These are phyloP conservation scores for Glycyrrhiza uralensis DNA, from an alignment of 306 rosid species.

Conservation along the genomic window DNA sequence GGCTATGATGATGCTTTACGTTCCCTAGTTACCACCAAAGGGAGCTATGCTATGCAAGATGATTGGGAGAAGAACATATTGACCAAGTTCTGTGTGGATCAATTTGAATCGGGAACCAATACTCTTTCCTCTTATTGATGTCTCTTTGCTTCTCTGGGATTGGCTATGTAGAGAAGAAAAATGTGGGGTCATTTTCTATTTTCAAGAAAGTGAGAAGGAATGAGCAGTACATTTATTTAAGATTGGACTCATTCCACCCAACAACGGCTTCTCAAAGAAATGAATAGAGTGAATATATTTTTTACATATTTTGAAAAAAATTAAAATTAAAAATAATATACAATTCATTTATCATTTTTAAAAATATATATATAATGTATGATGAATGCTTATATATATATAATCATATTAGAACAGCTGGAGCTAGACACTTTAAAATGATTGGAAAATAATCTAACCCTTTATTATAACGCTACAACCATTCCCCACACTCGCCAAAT, in stretches of 20 bases:
- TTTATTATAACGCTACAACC: neutral
- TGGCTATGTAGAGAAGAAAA: neutral
- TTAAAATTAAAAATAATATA: too few species aligned
- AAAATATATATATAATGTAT: too few species aligned
- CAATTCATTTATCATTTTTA: too few species aligned
- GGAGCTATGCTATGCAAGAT: neutral
- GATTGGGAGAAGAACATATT: neutral
- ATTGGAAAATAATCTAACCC: neutral
- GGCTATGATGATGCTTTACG: neutral
- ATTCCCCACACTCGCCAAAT: neutral
- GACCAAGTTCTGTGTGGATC: slow-evolving; percentile 20
- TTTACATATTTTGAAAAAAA: too few species aligned
- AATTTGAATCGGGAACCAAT: slow-evolving; percentile 2
- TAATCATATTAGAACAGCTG: neutral
- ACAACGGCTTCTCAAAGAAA: neutral
- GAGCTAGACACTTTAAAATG: neutral
- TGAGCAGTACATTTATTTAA: too few species aligned
- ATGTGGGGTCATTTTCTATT: neutral
- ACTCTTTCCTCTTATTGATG: neutral
- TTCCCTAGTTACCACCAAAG: neutral
- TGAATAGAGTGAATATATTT: too few species aligned
- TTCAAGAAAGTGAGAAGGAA: neutral
- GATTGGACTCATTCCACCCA: slow-evolving; percentile 19
- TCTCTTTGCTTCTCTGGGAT: neutral
- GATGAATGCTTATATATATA: too few species aligned